Base-by-base conservation (phyloP, 1,139 yeast species). In the Blastobotrys illinoisensis region DNA sequence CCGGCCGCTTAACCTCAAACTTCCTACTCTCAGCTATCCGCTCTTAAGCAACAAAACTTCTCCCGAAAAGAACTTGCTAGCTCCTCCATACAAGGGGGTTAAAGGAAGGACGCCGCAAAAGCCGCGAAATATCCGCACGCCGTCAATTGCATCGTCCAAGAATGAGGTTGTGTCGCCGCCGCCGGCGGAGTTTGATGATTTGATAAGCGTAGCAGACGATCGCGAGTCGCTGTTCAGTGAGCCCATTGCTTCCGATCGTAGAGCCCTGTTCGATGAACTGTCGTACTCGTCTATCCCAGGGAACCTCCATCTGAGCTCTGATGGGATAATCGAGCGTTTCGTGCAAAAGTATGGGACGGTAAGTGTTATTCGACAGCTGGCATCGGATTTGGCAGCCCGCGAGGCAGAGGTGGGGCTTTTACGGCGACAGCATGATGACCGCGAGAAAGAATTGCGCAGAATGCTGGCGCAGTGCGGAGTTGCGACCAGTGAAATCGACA, bases 371-470 rank as follows among this genome's bases (percentile, higher is more conserved):
- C 70, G 77, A 43, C 84, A 79, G 61, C 66, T 80, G 26, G 78
- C 82, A 0, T 61, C 72, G 0, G 84, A 80, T 57, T 63, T 81
- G 55, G 79, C 81, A 0, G 70, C 72, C 45, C 73, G 80, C 47
- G 83, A 80, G 56, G 71, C 78, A 1, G 82, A 79, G 59, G 67
- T 79, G 48, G 68, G 75, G 2, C 60, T 77, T 43, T 60, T 75
- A 43, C 69, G 79, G 19, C 72, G 74, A 56, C 74, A 72, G 53
- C 71, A 71, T 55, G 78, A 78, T 54, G 69, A 68, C 32, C 65
- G 79, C 7, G 83, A 80, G 60, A 76, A 78, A 49, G 74, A 71
- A 54, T 68, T 80, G 54, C 65, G 72, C 28, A 70, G 69, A 49
- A 58, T 80, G 58, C 70, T 79, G 54, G 71, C 70, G 44, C 78